phyloP scores from a whole-genome alignment of 176 grass and related monocot species.

The Carex cristatella region DNA sequence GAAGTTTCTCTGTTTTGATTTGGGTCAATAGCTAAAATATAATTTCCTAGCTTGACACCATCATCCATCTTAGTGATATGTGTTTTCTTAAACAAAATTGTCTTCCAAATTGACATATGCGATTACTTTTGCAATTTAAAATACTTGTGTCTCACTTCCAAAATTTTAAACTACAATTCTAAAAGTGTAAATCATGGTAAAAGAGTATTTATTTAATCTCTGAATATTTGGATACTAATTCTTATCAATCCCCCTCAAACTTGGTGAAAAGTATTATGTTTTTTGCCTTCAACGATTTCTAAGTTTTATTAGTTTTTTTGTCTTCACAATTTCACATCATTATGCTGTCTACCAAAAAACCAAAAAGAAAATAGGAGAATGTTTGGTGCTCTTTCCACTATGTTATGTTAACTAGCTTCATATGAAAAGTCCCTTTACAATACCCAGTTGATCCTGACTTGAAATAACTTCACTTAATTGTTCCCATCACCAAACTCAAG shows the following conservation, averaged over 20 bases:
- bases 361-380: not conserved
- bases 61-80: not conserved
- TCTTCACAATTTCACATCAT: not conserved
- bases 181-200: not conserved
- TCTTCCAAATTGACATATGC: not conserved
- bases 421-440: slow-evolving; percentile 2
- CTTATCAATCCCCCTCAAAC: not conserved
- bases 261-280: not conserved
- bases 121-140: not conserved
- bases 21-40: not conserved
- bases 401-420: not conserved
- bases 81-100: not conserved
- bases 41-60: not conserved
- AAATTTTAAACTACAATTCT: not conserved
- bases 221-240: not conserved
- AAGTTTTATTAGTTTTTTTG: not conserved
- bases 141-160: not conserved
- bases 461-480: slow-evolving; percentile 13
- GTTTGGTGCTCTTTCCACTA: not conserved
- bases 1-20: not conserved
- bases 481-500: not conserved
- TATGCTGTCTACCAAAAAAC: not conserved
- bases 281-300: not conserved
- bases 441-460: not conserved
- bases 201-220: not conserved